These are phyloP conservation scores for Elaeis guineensis DNA, from an alignment of 176 grass and related monocot genomes.

Conservation along the genomic window DNA sequence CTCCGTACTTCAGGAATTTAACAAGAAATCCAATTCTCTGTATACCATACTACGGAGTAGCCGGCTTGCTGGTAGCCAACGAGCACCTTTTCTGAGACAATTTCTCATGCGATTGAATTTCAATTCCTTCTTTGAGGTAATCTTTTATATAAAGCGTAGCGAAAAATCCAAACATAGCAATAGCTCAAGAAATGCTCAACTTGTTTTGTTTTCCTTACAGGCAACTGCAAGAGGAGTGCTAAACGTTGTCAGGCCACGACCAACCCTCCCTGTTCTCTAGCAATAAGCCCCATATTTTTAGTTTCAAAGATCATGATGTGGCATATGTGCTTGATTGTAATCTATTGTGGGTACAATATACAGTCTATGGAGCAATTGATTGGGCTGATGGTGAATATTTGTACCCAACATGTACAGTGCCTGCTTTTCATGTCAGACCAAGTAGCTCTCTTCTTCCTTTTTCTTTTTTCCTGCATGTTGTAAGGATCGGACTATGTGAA, in stretches of 20 bases:
- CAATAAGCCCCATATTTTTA: neutral
- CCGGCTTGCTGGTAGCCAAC: constrained; percentile 70
- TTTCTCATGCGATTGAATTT: constrained; percentile 91
- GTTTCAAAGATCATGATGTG: no score
- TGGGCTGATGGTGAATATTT: no score
- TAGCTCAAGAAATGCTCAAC: neutral
- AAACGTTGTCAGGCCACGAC: constrained; percentile 52
- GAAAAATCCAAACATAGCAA: no score
- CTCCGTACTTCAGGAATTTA: constrained; percentile 52
- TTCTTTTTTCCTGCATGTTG: no score
- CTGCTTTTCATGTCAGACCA: no score
- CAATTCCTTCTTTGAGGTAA: constrained; percentile 95
- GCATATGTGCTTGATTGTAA: no score
- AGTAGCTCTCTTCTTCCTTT: no score
- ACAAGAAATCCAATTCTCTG: constrained; percentile 95
- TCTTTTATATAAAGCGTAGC: neutral
- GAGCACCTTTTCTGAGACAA: constrained; percentile 86
- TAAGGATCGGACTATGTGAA: no score
- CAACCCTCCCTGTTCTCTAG: constrained; percentile 8
- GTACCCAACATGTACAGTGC: no score
- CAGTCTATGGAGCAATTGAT: no score
- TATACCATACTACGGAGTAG: constrained; percentile 95
- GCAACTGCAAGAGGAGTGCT: constrained; percentile 80
- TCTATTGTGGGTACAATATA: no score
- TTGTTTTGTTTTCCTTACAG: constrained; percentile 16